Evolutionary conservation across 2,329 filamentous ascomycete species (phyloP), one percentile per base, ranked within the genome.

Genomic region (Cladosporium halotolerans): DNA sequence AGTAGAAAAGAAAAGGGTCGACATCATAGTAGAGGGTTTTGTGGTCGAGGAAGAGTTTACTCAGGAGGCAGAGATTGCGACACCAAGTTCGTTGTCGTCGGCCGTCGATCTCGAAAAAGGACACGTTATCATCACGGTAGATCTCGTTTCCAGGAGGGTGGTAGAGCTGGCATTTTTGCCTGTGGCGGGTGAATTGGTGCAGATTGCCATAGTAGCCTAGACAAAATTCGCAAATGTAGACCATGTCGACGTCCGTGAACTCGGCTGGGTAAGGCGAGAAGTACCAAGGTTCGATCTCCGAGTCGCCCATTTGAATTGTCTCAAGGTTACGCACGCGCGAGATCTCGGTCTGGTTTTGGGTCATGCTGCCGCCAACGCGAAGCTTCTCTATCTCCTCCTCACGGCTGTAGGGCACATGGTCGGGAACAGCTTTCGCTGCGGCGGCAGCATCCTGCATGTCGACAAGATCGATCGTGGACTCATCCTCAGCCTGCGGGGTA

Each of bases 11-110:
- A 68, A 99, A 99, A 0, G 93, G 93, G 59, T 99, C 93, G n/a
- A 99, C 93, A 63, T 99, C 93, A 74, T 99, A 99, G 76, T 96
- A 99, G 7, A 99, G 82, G 4, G 93, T 97, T 72, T 99, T 99
- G 70, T 96, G 95, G 60, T 95, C 93, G 36, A 99, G 79, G 68
- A 99, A 99, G 73, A 97, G 88, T 66, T 99, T 99, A 18, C 87
- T 93, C 13, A 99, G 77, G 9, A 99, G 76, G 70, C 93, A 99
- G 4, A 99, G 79, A 62, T 99, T 99, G 49, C 95, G 87, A 66
- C 93, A 99, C 84, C 93, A 99, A 1, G 92, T 96, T 3, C 92
- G 82, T 67, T 99, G 95, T 54, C 95, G 83, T 31, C 91, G 82
- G 1, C 93, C 93, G 66, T 99, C 93, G 55, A 99, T 96, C 69